Base-by-base conservation (phyloP, 2,329 filamentous ascomycete species). In the Arthrinium puccinioides region DNA sequence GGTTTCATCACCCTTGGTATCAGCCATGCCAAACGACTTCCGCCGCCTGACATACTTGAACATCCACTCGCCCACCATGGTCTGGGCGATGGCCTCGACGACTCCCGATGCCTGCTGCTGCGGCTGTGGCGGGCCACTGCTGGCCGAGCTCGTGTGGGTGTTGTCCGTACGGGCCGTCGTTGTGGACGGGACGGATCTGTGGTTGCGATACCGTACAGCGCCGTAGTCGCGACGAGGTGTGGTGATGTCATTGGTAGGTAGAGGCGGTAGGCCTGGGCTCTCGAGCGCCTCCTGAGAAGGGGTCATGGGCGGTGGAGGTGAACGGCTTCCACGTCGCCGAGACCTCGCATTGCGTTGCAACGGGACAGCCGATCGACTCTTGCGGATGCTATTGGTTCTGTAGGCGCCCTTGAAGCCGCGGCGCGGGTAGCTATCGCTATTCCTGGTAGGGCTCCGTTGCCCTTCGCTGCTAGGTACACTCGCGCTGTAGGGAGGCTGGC, bases 41-140 rank as follows among this genome's bases (percentile, higher is more conserved):
- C 90, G 79, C 57, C 86, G 76, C 36, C 86, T 76, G 23, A 90
- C 84, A 53, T 94, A 92, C 61, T 94, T 94, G 69, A 82, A 89
- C 85, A 94, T 90, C 84, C 87, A 92, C 54, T 97, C 92, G 25
- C 92, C 92, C 21, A 98, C 87, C 92, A 98, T 98, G 0, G 90
- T 94, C 55, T 94, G 89, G 2, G 92, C 89, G 59, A 98, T 97
- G 4, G 92, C 88, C 63, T 97, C 92, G 6, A 98, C 90, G 11
- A 97, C 87, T 30, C 80, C 84, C 0, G 83, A 83, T 29, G 82
- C 76, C 47, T 87, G 82, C 21, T 76, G 72, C n/a, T n/a, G n/a
- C n/a, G n/a, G n/a, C n/a, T n/a, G n/a, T n/a, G n/a, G n/a, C n/a
- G 15, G 33, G 16, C 33, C 33, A 21, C 33, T 36, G 4, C 7